Conservation (phyloP, 805 yeast species). For the Candida sakaeoensis region DNA sequence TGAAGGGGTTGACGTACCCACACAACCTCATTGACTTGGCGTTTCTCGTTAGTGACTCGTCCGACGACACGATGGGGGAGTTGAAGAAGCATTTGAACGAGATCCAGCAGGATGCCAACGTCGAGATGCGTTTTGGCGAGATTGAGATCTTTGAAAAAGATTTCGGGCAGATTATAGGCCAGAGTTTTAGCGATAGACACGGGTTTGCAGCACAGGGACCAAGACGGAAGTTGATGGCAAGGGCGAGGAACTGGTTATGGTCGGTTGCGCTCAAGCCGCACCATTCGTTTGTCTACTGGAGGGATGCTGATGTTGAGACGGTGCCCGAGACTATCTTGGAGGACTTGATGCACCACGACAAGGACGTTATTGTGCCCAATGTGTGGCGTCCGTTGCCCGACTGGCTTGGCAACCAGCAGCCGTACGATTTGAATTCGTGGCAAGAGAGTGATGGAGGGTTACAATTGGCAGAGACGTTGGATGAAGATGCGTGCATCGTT, state of each 20-base stretch:
- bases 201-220: slow-evolving; percentile 97
- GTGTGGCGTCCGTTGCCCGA: slow-evolving; percentile 90
- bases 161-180: slow-evolving; percentile 91
- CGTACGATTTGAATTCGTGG: slow-evolving; percentile 84
- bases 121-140: slow-evolving; percentile 66
- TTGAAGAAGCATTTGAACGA: slow-evolving; percentile 53
- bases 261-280: slow-evolving; percentile 84
- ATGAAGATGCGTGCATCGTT: slow-evolving; percentile 93
- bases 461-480: slow-evolving; percentile 68
- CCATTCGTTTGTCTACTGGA: slow-evolving; percentile 95
- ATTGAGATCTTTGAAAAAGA: slow-evolving; percentile 88
- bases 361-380: slow-evolving; percentile 92
- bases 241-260: slow-evolving; percentile 92
- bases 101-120: slow-evolving; percentile 65
- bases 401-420: slow-evolving; percentile 81
- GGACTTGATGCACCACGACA: slow-evolving; percentile 87
- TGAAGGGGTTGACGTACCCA: slow-evolving; percentile 79
- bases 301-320: slow-evolving; percentile 96
- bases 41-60: slow-evolving; percentile 85
- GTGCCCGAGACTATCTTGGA: slow-evolving; percentile 81
- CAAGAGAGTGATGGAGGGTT: slow-evolving; percentile 80
- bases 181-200: slow-evolving; percentile 88
- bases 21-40: slow-evolving; percentile 80
- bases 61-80: slow-evolving; percentile 78
- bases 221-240: slow-evolving; percentile 90